A percentile compares a stretch with the other conserved stretches of the same genome.
These are phyloP conservation scores for Russula sp. DNA, from an alignment of 768 basidiomycete genomes.

Conservation along the genomic window DNA sequence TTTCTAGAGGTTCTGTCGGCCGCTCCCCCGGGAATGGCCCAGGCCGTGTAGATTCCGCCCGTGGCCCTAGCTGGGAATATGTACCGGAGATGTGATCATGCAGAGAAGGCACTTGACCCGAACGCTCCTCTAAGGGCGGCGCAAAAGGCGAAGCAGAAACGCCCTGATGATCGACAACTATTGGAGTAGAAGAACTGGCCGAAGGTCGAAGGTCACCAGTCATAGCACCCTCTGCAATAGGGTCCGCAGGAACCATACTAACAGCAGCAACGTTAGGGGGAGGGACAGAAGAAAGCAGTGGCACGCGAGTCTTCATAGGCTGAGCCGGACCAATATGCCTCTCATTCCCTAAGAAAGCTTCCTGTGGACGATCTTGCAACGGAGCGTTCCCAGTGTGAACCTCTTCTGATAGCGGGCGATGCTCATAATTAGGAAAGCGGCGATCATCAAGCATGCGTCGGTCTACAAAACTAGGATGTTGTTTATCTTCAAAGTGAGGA, in stretches of 20 bases:
- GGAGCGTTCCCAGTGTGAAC: conserved; percentile 25
- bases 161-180: conserved; percentile 9
- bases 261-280: conserved; percentile 6
- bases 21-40: conserved; percentile 33
- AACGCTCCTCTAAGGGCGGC: conserved; percentile 31
- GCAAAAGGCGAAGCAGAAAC: conserved; percentile 24
- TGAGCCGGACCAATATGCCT: conserved; percentile 6
- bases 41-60: conserved; percentile 11
- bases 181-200: background rate
- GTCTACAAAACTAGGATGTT: conserved; percentile 21
- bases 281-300: conserved; percentile 12
- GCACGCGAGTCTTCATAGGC: conserved; percentile 11
- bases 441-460: conserved; percentile 14
- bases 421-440: conserved; percentile 26
- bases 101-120: conserved; percentile 28
- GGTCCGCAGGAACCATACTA: conserved; percentile 7
- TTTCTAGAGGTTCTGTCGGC: conserved; percentile 30
- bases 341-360: conserved; percentile 12
- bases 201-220: conserved; percentile 3
- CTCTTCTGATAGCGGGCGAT: conserved; percentile 21
- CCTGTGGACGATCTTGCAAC: conserved; percentile 13
- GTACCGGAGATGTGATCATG: conserved; percentile 17
- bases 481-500: conserved; percentile 30
- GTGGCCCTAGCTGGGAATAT: conserved; percentile 13
- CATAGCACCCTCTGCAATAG: background rate